Percentiles rank a stretch among this genome's conserved stretches.
Conservation (phyloP, 257 asterid species). For the Nicotiana otophora region DNA sequence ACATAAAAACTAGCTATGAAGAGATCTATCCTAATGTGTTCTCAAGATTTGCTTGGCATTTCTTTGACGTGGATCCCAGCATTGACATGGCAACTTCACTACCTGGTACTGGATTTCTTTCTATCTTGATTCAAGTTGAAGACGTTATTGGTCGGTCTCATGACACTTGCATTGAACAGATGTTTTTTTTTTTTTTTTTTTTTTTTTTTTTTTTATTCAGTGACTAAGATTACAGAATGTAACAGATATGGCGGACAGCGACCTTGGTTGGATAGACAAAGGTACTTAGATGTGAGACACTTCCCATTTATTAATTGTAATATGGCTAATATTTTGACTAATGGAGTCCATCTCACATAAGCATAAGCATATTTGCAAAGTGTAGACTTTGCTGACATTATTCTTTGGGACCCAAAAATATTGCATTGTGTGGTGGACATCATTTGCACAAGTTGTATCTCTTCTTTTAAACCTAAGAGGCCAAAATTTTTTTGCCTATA, state of each 20-base stretch:
- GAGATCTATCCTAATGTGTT: not conserved
- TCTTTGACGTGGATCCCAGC: slow-evolving; percentile 10
- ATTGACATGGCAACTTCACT: not conserved
- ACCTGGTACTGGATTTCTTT: not conserved
- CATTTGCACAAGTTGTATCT: too few species aligned
- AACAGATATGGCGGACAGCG: not conserved
- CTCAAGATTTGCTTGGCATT: not conserved
- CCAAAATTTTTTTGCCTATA: too few species aligned
- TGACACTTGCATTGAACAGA: not conserved
- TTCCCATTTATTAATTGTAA: not conserved
- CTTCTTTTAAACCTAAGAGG: too few species aligned
- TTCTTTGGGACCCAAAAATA: too few species aligned
- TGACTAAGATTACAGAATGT: not conserved
- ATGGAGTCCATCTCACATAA: too few species aligned
- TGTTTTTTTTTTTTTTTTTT: too few species aligned
- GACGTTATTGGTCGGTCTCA: not conserved
- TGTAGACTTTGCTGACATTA: too few species aligned
- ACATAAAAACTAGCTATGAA: not conserved
- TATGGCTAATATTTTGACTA: too few species aligned
- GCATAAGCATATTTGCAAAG: too few species aligned
- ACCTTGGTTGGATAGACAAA: not conserved
- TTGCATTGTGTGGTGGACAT: too few species aligned
- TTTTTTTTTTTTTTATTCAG: not conserved
- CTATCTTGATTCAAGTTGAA: not conserved
- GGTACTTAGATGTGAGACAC: not conserved